These are phyloP conservation scores for Endothia cerciana DNA, from an alignment of 2,329 filamentous ascomycete genomes.

Conservation along the genomic window DNA sequence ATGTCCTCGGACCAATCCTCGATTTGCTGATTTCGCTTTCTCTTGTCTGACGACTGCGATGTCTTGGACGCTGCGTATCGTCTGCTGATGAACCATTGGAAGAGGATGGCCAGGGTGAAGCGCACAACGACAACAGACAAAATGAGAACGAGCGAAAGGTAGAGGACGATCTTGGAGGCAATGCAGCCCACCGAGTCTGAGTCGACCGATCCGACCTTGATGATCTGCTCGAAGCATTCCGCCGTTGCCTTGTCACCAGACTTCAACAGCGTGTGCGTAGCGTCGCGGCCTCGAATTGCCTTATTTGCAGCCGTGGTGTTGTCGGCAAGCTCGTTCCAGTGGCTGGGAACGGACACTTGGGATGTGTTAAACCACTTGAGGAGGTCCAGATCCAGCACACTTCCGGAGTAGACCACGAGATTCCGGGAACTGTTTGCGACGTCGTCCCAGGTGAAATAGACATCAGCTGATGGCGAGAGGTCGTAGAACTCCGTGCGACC, in stretches of 20 bases:
- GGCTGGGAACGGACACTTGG: conserved; percentile 74
- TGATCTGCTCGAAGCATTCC: conserved; percentile 87
- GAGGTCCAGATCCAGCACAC: conserved; percentile 87
- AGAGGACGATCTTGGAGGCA: conserved; percentile 94
- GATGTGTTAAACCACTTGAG: conserved; percentile 86
- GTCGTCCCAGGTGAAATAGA: conserved; percentile 96
- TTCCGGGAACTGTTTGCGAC: conserved; percentile 88
- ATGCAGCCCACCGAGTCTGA: conserved; percentile 97
- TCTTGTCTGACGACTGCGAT: conserved; percentile 77
- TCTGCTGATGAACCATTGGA: conserved; percentile 94
- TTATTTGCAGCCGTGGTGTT: conserved; percentile 62
- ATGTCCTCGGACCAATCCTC: conserved; percentile 99
- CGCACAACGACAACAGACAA: conserved; percentile 84
- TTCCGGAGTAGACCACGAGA: conserved; percentile 90
- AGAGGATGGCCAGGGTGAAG: conserved; percentile 85
- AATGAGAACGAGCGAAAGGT: conserved; percentile 90
- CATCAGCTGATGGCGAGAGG: conserved; percentile 74
- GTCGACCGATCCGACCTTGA: conserved; percentile 94
- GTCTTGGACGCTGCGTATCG: conserved; percentile 86
- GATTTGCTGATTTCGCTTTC: conserved; percentile 88
- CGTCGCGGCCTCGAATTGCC: conserved; percentile 78
- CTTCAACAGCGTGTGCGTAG: conserved; percentile 85
- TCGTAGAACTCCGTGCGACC: conserved; percentile 78
- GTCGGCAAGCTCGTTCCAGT: conserved; percentile 80
- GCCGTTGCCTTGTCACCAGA: conserved; percentile 78